Percentiles rank a stretch among this genome's conserved stretches.
phyloP scores from a whole-genome alignment of 306 rosid genomes.

The Crataegus laevigata region DNA sequence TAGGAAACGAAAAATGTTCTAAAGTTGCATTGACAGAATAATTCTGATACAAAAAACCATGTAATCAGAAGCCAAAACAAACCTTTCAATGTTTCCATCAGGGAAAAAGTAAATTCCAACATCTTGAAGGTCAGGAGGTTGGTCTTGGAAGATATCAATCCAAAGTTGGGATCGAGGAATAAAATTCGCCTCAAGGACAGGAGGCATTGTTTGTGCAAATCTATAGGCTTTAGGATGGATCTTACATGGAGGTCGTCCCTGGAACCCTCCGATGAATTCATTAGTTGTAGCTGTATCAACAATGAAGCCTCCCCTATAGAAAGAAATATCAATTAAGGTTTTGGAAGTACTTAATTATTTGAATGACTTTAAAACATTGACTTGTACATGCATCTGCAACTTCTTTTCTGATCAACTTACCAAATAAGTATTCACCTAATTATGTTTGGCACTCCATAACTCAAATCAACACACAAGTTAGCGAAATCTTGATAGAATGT shows the following conservation, averaged over 20 bases:
- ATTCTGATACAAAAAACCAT: not conserved
- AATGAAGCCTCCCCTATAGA: constrained; percentile 61
- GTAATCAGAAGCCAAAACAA: constrained; percentile 17
- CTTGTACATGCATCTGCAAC: not conserved
- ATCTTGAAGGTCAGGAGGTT: constrained; percentile 48
- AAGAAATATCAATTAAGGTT: constrained; percentile 6
- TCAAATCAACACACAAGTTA: not conserved
- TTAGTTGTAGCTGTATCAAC: constrained; percentile 8
- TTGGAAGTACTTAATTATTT: not conserved
- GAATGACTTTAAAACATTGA: not conserved
- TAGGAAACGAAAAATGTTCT: constrained; percentile 3
- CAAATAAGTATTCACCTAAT: not conserved
- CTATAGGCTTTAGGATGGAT: constrained; percentile 38
- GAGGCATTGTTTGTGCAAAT: constrained; percentile 42
- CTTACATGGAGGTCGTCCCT: constrained; percentile 54
- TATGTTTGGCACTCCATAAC: not conserved
- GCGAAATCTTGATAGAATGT: not conserved
- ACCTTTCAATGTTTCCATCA: constrained; percentile 40
- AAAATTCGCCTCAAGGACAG: constrained; percentile 35
- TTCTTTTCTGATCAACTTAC: not conserved
- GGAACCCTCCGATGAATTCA: constrained; percentile 36
- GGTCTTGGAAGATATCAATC: constrained; percentile 36
- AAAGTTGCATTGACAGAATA: constrained; percentile 7
- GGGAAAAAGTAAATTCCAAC: constrained; percentile 67
- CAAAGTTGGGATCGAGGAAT: constrained; percentile 29